Base-by-base conservation (phyloP, 352 stramenopile species). In the Phytophthora nicotianae region DNA sequence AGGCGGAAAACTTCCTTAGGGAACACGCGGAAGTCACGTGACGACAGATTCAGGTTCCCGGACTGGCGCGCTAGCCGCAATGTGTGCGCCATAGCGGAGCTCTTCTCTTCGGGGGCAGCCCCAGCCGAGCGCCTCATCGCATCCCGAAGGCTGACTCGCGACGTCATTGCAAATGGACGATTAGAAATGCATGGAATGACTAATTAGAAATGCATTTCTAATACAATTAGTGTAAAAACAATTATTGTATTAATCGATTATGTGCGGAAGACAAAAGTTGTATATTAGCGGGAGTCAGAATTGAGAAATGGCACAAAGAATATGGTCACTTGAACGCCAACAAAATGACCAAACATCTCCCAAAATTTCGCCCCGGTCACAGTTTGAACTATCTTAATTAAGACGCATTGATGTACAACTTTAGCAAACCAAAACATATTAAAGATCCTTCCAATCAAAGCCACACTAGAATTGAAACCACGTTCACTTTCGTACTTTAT, bases 21-120 rank as follows among this genome's bases (percentile, higher is more conserved):
- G 49, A 93, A 90, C 35, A 62, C 56, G 29, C 33, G 66, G 5
- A 92, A 62, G 19, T 73, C 68, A 16, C 81, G 73, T 5, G 77
- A 82, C 19, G 82, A 90, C 48, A 89, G 50, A 52, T 93, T 93
- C 26, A 93, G 54, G 19, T 59, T 68, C 10, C 85, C 85, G 1
- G 65, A 75, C 52, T 89, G 72, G 29, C 85, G 72, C 20, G 85
- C 84, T 32, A 84, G 57, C n/a, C 79, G 75, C 45, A 86, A 70
- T 5, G 70, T 78, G 23, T 76, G 73, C 42, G 68, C 52, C 24
- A 71, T 75, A 7, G 32, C 60, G 37, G 58, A 60, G 50, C 46
- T 33, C 43, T 43, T 50, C 42, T 50, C 33, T 20, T 50, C 41
- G 21, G 59, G 42, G 32, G 54, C 38, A 33, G 41, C 42, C 20